Conservation (phyloP, 2,329 filamentous ascomycete species). For the Lachnellula willkommii region DNA sequence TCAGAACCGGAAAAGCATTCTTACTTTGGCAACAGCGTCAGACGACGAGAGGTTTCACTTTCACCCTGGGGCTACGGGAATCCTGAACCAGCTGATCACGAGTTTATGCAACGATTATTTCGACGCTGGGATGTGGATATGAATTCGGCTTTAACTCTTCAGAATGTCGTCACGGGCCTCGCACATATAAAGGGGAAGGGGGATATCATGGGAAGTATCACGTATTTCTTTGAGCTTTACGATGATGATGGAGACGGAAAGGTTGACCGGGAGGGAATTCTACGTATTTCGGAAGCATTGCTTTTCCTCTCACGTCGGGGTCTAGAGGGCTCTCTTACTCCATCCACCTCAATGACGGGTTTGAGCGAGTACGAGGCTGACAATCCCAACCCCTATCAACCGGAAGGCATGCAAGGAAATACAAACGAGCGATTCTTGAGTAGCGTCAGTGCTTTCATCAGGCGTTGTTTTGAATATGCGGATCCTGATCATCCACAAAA, state of each 20-base stretch:
- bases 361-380: conserved; percentile 41
- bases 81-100: conserved; percentile 79
- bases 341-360: conserved; percentile 55
- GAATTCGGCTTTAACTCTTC: conserved; percentile 72
- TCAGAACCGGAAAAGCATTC: conserved; percentile 51
- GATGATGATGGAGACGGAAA: conserved; percentile 88
- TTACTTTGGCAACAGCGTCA: conserved; percentile 55
- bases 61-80: conserved; percentile 52
- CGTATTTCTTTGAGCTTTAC: conserved; percentile 96
- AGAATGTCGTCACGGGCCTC: conserved; percentile 87
- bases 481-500: conserved; percentile 78
- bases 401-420: conserved; percentile 43
- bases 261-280: conserved; percentile 90
- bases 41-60: conserved; percentile 29
- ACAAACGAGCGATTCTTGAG: conserved; percentile 85
- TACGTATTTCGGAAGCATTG: conserved; percentile 89
- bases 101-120: conserved; percentile 87
- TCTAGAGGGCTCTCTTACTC: conserved; percentile 67
- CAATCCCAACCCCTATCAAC: conserved; percentile 30
- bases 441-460: conserved; percentile 92
- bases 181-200: conserved; percentile 87
- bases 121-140: conserved; percentile 79
- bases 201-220: conserved; percentile 97
- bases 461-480: conserved; percentile 95
- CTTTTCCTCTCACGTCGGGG: conserved; percentile 88